Evolutionary conservation across 2,329 filamentous ascomycete genomes (phyloP), one percentile per base, ranked within the genome.

Genomic region (Chaetomiaceae sp.): DNA sequence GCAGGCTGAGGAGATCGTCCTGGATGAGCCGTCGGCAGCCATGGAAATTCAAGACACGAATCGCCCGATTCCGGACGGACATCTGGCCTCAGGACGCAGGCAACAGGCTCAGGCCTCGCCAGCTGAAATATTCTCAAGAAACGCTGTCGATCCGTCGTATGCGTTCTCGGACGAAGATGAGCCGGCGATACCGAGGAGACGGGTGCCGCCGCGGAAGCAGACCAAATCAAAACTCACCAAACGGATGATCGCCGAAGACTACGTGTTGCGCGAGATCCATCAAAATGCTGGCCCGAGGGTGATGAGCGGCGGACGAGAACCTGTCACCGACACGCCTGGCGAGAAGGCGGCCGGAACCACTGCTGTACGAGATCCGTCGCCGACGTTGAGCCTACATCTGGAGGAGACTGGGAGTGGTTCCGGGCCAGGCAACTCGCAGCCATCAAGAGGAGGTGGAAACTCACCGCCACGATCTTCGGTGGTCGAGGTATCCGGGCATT

Each of bases 91-190:
- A 7, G 27, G 25, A 23, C 27, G 15, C 3, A 47, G 51, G 11
- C 7, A 36, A 19, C 33, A 47, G 17, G 23, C 38, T 17, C 47
- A 20, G 6, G 17, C 33, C n/a, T 12, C 38, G 6, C 15, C 57
- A 12, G n/a, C 12, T 4, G 61, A 62, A 37, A 40, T 51, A 7
- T 64, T 61, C 40, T 54, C 58, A 4, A 56, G 61, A 23, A 66
- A 67, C 34, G 12, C 47, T 6, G 12, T 65, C 4, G 64, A 67
- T 34, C 55, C 63, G 4, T 52, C 56, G 19, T 66, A 64, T 47
- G 61, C 55, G 12, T 72, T 72, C 51, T 72, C 70, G 0, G 70
- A 73, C 50, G 70, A 72, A 8, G 69, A 72, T 15, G 61, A 65
- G 25, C 56, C 61, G 2, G 45, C 58, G 3, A 31, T 65, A 22